A percentile compares a stretch with the other conserved stretches of the same genome.
phyloP scores from a whole-genome alignment of 2,329 filamentous ascomycete genomes.

The Hypocreales sp. region DNA sequence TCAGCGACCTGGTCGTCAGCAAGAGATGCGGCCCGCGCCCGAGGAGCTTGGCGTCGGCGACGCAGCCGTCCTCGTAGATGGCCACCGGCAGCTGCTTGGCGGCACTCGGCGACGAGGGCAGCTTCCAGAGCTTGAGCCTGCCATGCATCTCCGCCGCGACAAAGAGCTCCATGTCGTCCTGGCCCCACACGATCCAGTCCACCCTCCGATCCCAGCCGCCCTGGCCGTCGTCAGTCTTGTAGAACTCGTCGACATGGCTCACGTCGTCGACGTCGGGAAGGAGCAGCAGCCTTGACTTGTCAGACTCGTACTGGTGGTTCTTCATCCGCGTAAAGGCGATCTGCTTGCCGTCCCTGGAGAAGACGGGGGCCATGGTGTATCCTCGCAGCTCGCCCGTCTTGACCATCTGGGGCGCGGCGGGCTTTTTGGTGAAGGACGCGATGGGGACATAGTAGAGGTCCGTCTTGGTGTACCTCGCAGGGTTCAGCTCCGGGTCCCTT shows the following conservation, averaged over 20 bases:
- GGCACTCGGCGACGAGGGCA: constrained; percentile 37
- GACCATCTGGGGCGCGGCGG: constrained; percentile 31
- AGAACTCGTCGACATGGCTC: constrained; percentile 45
- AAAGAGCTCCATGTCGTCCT: constrained; percentile 47
- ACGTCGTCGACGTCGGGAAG: constrained; percentile 44
- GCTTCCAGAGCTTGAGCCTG: constrained; percentile 42
- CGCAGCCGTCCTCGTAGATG: constrained; percentile 36
- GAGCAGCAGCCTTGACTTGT: constrained; percentile 50
- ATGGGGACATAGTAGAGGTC: constrained; percentile 64
- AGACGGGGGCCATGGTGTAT: constrained; percentile 51
- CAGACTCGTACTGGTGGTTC: constrained; percentile 62
- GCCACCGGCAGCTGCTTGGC: constrained; percentile 31
- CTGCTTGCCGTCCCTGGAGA: constrained; percentile 56
- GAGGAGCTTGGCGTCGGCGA: constrained; percentile 37
- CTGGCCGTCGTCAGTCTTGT: constrained; percentile 43
- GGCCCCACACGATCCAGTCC: constrained; percentile 39
- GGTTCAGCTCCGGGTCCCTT: constrained; percentile 56
- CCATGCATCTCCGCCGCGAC: constrained; percentile 61
- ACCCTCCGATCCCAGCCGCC: constrained; percentile 47
- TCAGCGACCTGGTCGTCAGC: constrained; percentile 49
- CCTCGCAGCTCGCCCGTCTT: constrained; percentile 44
- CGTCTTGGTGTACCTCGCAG: constrained; percentile 63
- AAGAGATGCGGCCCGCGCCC: constrained; percentile 36
- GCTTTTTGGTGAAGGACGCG: constrained; percentile 39
- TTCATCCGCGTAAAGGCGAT: constrained; percentile 72